A percentile compares a stretch with the other conserved stretches of the same genome.
phyloP scores from a whole-genome alignment of 2,329 filamentous ascomycete genomes.

The Claviceps sp. region DNA sequence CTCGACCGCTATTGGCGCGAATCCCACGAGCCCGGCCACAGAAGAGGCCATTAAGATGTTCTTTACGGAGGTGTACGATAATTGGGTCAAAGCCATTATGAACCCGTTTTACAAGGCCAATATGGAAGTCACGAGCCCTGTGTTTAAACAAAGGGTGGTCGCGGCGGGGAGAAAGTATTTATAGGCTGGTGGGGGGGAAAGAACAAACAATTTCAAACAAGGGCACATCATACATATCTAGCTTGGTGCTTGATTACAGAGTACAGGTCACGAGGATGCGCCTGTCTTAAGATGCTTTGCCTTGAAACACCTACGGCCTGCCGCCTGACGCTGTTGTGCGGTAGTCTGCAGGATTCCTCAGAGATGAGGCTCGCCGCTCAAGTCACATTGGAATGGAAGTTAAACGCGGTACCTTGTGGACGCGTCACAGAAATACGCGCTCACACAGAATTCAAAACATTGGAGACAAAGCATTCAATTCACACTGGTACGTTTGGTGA shows the following conservation, averaged over 20 bases:
- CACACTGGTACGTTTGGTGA: not conserved
- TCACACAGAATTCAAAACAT: not conserved
- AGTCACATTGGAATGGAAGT: too few species aligned
- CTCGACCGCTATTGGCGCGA: conserved; percentile 62
- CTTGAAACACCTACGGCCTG: too few species aligned
- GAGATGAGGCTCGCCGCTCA: too few species aligned
- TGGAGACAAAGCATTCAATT: too few species aligned
- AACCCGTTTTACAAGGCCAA: conserved; percentile 87
- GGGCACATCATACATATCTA: too few species aligned
- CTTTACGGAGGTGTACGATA: conserved; percentile 91
- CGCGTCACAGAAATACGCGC: not conserved
- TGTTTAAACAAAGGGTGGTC: conserved; percentile 70
- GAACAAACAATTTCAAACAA: too few species aligned
- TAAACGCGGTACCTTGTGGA: too few species aligned
- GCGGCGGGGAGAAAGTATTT: conserved; percentile 89
- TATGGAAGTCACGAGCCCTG: conserved; percentile 70
- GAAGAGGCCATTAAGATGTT: conserved; percentile 94
- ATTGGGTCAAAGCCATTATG: conserved; percentile 94
- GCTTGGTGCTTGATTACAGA: too few species aligned
- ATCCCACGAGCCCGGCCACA: conserved; percentile 77
- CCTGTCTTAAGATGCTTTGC: too few species aligned
- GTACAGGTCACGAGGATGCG: too few species aligned
- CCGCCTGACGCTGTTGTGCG: too few species aligned
- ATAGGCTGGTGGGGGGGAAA: conserved; percentile 20
- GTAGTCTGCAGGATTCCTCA: too few species aligned